A percentile compares a stretch with the other conserved stretches of the same genome.
phyloP scores from a whole-genome alignment of 176 grass and related monocot genomes.

The Paspalum notatum region DNA sequence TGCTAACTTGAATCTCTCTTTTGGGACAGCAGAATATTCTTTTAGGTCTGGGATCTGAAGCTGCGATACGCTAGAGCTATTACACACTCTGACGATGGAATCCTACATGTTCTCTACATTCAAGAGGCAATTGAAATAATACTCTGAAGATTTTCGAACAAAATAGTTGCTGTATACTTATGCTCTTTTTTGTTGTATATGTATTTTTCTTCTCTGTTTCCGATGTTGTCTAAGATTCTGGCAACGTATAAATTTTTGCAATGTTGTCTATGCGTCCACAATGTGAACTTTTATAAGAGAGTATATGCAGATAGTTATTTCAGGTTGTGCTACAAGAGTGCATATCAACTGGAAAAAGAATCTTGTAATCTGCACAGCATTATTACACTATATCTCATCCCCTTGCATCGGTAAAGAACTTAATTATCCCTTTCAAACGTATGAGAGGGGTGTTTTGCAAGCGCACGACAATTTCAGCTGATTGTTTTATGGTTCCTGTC shows the following conservation, averaged over 20 bases:
- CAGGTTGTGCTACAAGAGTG: too few relatives aligned
- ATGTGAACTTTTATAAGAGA: background rate
- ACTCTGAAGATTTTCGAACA: slow-evolving; percentile 2
- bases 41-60: background rate
- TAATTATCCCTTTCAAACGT: too few relatives aligned
- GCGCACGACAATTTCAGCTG: too few relatives aligned
- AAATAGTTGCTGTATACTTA: background rate
- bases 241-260: background rate
- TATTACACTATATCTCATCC: too few relatives aligned
- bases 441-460: too few relatives aligned
- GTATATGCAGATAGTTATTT: too few relatives aligned
- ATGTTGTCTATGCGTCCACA: background rate
- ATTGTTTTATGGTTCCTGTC: too few relatives aligned
- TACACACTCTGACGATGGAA: slow-evolving; percentile 8
- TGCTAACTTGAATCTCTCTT: slow-evolving; percentile 1
- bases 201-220: background rate
- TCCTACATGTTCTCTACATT: background rate
- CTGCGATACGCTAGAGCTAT: background rate
- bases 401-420: too few relatives aligned
- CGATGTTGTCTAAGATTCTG: background rate
- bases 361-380: too few relatives aligned
- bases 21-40: slow-evolving; percentile 19
- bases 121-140: background rate
- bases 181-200: background rate
- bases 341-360: too few relatives aligned